Base-by-base conservation (phyloP, 345 rosid species). In the Eucalyptus lansdowneana region DNA sequence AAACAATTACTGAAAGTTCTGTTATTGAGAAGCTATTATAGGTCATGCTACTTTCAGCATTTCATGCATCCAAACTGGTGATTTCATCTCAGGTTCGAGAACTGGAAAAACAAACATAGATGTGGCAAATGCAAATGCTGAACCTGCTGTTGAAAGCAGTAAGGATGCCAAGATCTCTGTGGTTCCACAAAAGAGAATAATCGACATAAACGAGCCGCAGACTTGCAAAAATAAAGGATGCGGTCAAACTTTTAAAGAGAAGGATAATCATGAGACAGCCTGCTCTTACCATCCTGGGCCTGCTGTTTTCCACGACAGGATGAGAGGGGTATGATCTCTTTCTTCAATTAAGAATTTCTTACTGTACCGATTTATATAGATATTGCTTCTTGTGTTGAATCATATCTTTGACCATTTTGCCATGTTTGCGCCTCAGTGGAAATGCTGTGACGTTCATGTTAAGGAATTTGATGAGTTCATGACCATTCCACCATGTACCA, bases 391-490 rank as follows among this genome's bases (percentile, higher is more conserved):
- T 58, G 50, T 88, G 45, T 50, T 14, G 13, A 34, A 27, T 15
- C 19, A 24, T 80, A 34, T 50, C 53, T 40, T 88, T 49, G 51
- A 40, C 83, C 27, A 45, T 47, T 80, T 67, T 60, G 14, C 50
- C 11, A 53, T 50, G 90, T 72, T 93, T 91, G 90, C 14, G 6
- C 85, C 47, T 76, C 94, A 98, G 99, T 98, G 99, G 99, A 95
- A 97, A 91, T 98, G 99, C 92, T 97, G 99, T 58, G 95, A 96
- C 89, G 90, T 95, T 87, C 97, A 95, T 50, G 99, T 95, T 34
- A 95, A 97, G 90, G 99, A 98, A 92, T 98, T 98, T 40, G 99
- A 98, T 58, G 99, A 97, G 92, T 98, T 98, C 94, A 94, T 98
- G 96, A 91, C 91, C 80, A 97, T 97, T 91, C 96, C 99, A 22